Evolutionary conservation across 441 rosid genomes (phyloP), one percentile per base, ranked within the genome.

Genomic region (Populus hybrid): DNA sequence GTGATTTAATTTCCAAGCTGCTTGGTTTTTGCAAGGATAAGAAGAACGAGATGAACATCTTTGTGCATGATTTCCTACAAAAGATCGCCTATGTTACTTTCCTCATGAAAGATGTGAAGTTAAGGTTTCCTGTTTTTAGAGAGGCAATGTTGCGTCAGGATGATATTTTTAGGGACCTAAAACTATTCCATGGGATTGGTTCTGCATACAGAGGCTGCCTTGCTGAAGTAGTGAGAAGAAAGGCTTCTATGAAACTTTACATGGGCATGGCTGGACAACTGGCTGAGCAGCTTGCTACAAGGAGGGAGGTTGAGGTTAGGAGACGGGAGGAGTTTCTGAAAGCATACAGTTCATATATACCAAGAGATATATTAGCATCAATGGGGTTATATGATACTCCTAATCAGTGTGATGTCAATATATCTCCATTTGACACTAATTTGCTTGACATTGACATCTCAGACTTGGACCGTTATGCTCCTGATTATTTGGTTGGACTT

Each of bases 261-360:
- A 89, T 94, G 99, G 99, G 99, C 79, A 87, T 89, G 95, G 99
- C 99, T 78, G 99, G 99, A 73, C 98, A 93, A 75, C 77, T 97
- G 85, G 99, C 99, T 68, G 99, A 97, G 82, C 90, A 78, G 88
- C 97, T 97, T 81, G 99, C 99, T 9, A 86, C 89, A 80, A 92
- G 90, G 84, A 89, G 99, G 82, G 98, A 92, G 79, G 82, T 76
- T 53, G 99, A 97, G 87, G 87, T 94, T 77, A 93, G 98, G 85
- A 92, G 90, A 85, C 92, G 99, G 50, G 98, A 94, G 73, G 94
- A 92, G 78, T 97, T 97, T 86, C 83, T 89, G 73, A 94, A 89
- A 82, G 86, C 87, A 56, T 90, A 94, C 74, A 89, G 88, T 79
- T 76, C 76, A 21, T 94, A 87, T 35, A 83, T 97, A 73, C 99